A percentile compares a stretch with the other conserved stretches of the same genome.
Evolutionary conservation across 140 eudicot genomes (phyloP).

Genomic region (Flaveria floridana): DNA sequence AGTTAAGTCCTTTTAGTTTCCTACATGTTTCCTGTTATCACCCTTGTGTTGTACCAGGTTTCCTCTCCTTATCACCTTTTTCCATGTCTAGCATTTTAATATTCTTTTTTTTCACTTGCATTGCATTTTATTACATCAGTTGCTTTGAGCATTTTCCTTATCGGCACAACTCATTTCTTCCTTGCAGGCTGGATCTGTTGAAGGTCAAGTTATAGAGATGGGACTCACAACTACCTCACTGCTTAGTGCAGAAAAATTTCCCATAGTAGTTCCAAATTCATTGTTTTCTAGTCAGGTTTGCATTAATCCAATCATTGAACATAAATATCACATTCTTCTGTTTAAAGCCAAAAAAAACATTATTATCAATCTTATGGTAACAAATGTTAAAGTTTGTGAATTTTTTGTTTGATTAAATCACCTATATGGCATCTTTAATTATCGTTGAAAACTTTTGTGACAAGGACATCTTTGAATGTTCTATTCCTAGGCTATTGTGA

Average conservation of each 20-base stretch:
- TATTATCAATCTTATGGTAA: conserved; percentile 1
- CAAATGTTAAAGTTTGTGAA: background rate
- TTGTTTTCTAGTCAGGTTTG: conserved; percentile 93
- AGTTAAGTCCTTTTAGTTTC: background rate
- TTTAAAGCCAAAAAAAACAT: background rate
- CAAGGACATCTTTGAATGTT: conserved; percentile 19
- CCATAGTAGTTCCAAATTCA: conserved; percentile 84
- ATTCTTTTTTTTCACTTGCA: background rate
- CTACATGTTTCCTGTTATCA: background rate
- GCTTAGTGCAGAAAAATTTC: conserved; percentile 75
- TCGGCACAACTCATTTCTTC: conserved; percentile 14
- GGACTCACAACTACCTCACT: conserved; percentile 79
- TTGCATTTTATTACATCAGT: background rate
- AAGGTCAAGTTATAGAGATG: conserved; percentile 94
- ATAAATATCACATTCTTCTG: background rate
- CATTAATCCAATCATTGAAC: background rate
- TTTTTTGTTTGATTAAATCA: conserved; percentile 18
- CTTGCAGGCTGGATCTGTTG: conserved; percentile 93
- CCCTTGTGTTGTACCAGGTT: background rate
- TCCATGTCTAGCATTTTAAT: background rate
- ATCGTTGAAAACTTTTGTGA: conserved; percentile 8
- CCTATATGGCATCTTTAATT: conserved; percentile 8
- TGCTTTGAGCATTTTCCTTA: conserved; percentile 12
- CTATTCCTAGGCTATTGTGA: conserved; percentile 73
- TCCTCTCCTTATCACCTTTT: background rate